phyloP scores from a whole-genome alignment of 495 filamentous ascomycete genomes.

The Amphirosellinia nigrospora region DNA sequence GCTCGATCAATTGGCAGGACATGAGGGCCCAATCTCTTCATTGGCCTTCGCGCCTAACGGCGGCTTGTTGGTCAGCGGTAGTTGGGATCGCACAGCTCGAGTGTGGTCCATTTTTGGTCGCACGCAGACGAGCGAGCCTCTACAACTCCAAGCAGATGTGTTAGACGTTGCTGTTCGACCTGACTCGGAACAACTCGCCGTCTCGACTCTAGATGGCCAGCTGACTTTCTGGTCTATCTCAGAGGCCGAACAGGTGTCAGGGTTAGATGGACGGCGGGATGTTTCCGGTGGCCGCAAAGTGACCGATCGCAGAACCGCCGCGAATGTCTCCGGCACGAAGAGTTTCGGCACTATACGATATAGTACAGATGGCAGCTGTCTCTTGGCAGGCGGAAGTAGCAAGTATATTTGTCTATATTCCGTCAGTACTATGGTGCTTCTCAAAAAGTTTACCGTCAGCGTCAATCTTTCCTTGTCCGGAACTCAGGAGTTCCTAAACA shows the following conservation, averaged over 20 bases:
- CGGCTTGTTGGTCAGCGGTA: conserved; percentile 81
- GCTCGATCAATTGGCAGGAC: conserved; percentile 86
- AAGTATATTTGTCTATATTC: conserved; percentile 98
- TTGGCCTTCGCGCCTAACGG: conserved; percentile 89
- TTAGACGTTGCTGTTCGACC: conserved; percentile 86
- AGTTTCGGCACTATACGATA: conserved; percentile 87
- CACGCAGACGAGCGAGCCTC: conserved; percentile 91
- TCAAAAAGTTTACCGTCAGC: conserved; percentile 93
- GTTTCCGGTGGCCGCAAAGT: conserved; percentile 90
- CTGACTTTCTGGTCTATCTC: conserved; percentile 93
- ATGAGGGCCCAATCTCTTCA: conserved; percentile 89
- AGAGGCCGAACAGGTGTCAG: conserved; percentile 80
- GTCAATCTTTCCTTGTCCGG: conserved; percentile 93
- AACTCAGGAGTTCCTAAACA: conserved; percentile 96
- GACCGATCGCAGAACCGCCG: conserved; percentile 85
- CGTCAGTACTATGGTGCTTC: conserved; percentile 81
- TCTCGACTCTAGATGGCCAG: conserved; percentile 91
- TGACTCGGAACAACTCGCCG: conserved; percentile 87
- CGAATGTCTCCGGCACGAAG: conserved; percentile 87
- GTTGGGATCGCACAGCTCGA: conserved; percentile 93
- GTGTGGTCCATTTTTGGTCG: conserved; percentile 94
- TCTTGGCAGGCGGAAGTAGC: conserved; percentile 90
- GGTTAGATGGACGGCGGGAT: conserved; percentile 86
- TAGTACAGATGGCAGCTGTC: conserved; percentile 86
- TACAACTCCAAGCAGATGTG: conserved; percentile 89